phyloP scores from a whole-genome alignment of 345 rosid species.

The Arabis hirsuta region DNA sequence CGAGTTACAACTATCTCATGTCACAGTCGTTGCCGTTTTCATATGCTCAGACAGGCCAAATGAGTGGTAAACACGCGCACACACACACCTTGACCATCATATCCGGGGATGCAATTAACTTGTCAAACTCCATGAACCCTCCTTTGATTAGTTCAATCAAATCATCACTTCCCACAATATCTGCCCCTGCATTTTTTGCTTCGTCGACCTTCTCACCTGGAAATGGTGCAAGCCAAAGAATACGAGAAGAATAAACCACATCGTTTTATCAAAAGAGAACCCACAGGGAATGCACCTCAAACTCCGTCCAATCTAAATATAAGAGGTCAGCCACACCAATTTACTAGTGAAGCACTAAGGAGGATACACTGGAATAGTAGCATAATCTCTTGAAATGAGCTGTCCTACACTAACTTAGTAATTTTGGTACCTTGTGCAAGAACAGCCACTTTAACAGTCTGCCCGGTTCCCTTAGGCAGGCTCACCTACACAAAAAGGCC shows the following conservation, averaged over 20 bases:
- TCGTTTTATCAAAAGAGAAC: no score
- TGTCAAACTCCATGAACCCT: conserved; percentile 98
- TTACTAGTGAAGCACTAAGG: conserved; percentile 5
- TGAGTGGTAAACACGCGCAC: conserved; percentile 53
- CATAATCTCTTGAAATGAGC: neutral
- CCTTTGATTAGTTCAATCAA: conserved; percentile 87
- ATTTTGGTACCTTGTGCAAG: conserved; percentile 81
- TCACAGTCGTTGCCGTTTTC: neutral
- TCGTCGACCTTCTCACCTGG: conserved; percentile 93
- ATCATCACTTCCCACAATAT: conserved; percentile 96
- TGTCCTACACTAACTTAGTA: neutral
- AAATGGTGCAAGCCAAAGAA: conserved; percentile 26
- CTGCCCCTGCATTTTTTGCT: conserved; percentile 98
- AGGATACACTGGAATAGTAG: neutral
- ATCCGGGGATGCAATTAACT: conserved; percentile 96
- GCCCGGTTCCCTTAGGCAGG: conserved; percentile 98
- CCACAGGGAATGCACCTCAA: neutral
- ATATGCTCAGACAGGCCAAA: conserved; percentile 9
- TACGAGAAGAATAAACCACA: conserved; percentile 16
- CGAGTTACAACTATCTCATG: neutral
- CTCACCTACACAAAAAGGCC: conserved; percentile 58
- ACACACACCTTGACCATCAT: conserved; percentile 97
- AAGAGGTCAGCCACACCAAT: neutral
- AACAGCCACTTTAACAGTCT: conserved; percentile 88
- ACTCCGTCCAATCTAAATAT: neutral